Evolutionary conservation across 139 green algal species (phyloP).

Genomic region (Auxenochlorella pyrenoidosa): DNA sequence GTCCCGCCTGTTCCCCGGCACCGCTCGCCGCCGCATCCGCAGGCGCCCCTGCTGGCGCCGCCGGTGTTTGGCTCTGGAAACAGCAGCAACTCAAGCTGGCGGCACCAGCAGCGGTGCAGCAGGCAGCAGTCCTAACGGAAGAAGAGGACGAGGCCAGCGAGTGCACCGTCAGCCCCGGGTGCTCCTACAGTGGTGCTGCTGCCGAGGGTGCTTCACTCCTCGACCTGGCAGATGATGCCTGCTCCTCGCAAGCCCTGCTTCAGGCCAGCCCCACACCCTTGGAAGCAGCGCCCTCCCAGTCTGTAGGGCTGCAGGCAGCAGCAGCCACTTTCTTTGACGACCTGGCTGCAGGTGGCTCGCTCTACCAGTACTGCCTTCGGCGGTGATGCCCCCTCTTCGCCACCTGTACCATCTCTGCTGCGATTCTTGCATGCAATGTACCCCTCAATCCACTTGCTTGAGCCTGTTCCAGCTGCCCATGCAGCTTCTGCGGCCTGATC

Average conservation of each 20-base stretch:
- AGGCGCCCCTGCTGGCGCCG: not conserved
- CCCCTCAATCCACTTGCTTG: not conserved
- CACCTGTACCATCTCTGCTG: not conserved
- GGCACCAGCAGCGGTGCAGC: not conserved
- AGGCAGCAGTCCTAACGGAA: not conserved
- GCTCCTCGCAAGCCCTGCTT: not conserved
- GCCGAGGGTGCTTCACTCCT: not conserved
- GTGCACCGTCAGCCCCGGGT: constrained; percentile 14
- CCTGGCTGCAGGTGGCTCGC: not conserved
- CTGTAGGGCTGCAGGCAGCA: not conserved
- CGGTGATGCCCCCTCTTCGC: not conserved
- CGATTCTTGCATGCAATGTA: not conserved
- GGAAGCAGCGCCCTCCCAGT: not conserved
- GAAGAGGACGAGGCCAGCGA: not conserved
- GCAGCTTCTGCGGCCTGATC: not conserved
- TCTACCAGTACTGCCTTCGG: constrained; percentile 27
- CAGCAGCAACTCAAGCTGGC: not conserved
- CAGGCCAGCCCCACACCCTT: not conserved
- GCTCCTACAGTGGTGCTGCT: not conserved
- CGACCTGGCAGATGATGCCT: constrained; percentile 19
- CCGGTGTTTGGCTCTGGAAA: not conserved
- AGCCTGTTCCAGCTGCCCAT: not conserved
- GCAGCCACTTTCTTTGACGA: constrained; percentile 9
- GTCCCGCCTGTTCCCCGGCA: not conserved
- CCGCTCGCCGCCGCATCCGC: not conserved